Percentiles rank a stretch among this genome's conserved stretches.
Conservation (phyloP, 371 early-diverging fungal species). For the Batkoa obscura region DNA sequence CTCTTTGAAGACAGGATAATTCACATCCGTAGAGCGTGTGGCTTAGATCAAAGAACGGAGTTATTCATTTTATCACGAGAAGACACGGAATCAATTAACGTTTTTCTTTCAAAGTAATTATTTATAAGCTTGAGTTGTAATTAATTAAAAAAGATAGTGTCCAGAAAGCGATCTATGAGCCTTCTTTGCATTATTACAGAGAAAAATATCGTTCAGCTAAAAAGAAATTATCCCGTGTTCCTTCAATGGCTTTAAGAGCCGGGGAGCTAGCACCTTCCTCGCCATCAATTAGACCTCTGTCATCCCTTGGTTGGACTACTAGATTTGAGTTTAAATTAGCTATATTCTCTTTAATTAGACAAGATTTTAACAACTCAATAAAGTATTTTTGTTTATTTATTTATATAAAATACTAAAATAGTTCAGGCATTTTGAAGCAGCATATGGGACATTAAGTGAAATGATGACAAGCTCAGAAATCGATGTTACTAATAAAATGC, state of each 20-base stretch:
- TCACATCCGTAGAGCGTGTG: constrained; percentile 34
- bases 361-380: constrained; percentile 52
- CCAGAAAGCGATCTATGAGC: constrained; percentile 42
- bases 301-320: constrained; percentile 47
- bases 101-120: constrained; percentile 43
- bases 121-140: neutral
- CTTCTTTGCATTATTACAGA: constrained; percentile 45
- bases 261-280: no score
- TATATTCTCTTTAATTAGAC: constrained; percentile 52
- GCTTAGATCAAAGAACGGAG: constrained; percentile 34
- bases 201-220: constrained; percentile 48
- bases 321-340: constrained; percentile 70
- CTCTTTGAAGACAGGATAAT: constrained; percentile 40
- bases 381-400: constrained; percentile 17
- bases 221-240: constrained; percentile 41
- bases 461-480: constrained; percentile 37
- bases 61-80: constrained; percentile 39
- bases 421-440: constrained; percentile 41
- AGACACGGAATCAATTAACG: constrained; percentile 24
- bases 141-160: constrained; percentile 18
- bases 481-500: constrained; percentile 7
- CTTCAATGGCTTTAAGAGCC: no score
- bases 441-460: constrained; percentile 39
- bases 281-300: constrained; percentile 20
- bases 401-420: no score